Evolutionary conservation across 192 early-diverging fungal genomes (phyloP).

Genomic region (Oehlia diaphana): DNA sequence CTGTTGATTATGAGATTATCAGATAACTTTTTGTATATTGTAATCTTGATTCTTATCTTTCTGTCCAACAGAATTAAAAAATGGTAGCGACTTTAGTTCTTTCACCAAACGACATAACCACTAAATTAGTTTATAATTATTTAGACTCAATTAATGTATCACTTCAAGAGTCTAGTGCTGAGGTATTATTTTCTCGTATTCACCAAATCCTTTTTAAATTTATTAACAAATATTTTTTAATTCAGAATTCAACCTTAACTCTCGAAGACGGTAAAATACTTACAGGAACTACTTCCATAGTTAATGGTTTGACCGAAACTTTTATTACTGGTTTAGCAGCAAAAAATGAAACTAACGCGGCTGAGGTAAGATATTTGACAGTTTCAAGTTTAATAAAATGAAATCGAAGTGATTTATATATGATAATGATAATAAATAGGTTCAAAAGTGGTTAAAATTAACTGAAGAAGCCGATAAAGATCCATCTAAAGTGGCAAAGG

Average conservation of each 20-base stretch:
- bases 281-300: neutral
- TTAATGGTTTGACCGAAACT: neutral
- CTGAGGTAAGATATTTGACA: neutral
- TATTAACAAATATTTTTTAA: neutral
- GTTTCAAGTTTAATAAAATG: neutral
- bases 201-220: neutral
- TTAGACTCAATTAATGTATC: neutral
- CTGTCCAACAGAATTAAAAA: neutral
- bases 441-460: conserved; percentile 4
- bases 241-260: neutral
- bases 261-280: neutral
- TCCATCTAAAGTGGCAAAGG: neutral
- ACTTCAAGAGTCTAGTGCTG: neutral
- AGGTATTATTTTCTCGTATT: neutral
- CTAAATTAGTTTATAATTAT: neutral
- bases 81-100: neutral
- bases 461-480: neutral
- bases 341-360: neutral
- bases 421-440: neutral
- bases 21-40: no score
- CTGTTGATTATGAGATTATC: no score
- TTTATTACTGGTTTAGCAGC: neutral
- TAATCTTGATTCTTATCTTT: neutral
- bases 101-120: neutral
- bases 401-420: neutral